Evolutionary conservation across 768 basidiomycete genomes (phyloP), one percentile per base, ranked within the genome.

Genomic region (Fistulinella prunicolor): DNA sequence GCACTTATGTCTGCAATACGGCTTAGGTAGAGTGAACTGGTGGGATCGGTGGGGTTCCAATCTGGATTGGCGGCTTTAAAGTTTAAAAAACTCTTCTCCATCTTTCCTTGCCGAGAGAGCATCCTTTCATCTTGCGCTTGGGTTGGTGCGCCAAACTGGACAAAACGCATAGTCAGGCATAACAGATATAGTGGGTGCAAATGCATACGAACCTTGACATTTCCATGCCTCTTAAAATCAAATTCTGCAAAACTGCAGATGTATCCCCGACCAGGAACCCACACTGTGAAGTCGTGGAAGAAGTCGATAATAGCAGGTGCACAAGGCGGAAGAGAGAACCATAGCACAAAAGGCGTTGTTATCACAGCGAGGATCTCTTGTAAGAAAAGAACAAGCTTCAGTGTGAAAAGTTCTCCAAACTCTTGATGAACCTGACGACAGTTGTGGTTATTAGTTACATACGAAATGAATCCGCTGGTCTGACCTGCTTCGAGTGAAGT

Each of bases 201-300:
- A 9, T 14, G 21, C 8, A 14, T 17, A 65, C 78, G 43, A 45
- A 88, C 87, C 76, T 89, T 93, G 64, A 92, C 78, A 64, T 94
- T 94, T 0, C 94, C 93, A 53, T 96, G 93, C 46, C 93, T 73
- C 70, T 93, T 85, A 66, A 99, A 98, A 65, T 98, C 94, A 64
- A 99, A 99, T 50, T 95, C 94, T 3, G 96, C 96, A 67, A 98
- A 99, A 47, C 90, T 94, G 63, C 96, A 98, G 17, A 99, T 89
- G 60, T 96, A 95, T 5, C 96, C 96, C 2, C 96, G 78, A 0
- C 94, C 92, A 50, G 97, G 94, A 19, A 99, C 87, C 66, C 98
- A 95, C 1, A 99, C 87, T 0, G 93, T 88, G 63, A 97, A 99
- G 67, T 98, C 95, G 26, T 95, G 83, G 80, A 99, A 98, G 64